Percentiles rank a stretch among this genome's conserved stretches.
Conservation (phyloP, 441 rosid genomes). For the Corymbia calophylla region DNA sequence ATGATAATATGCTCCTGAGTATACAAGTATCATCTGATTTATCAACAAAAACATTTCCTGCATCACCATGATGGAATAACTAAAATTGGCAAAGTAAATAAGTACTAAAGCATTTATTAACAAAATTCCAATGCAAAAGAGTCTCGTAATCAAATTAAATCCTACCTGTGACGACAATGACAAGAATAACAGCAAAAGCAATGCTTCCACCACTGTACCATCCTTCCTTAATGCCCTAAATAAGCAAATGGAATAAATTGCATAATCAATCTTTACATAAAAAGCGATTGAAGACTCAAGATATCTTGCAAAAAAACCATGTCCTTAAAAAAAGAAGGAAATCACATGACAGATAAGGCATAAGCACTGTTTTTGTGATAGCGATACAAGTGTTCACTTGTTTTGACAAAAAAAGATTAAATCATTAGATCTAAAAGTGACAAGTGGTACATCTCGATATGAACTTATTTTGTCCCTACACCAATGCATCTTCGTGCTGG, state of each 20-base stretch:
- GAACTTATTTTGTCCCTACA: neutral
- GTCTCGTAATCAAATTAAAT: too few species aligned
- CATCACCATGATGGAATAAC: accelerated
- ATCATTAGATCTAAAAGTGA: neutral
- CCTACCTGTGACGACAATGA: constrained; percentile 96
- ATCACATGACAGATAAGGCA: neutral
- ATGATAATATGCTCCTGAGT: neutral
- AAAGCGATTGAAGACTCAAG: neutral
- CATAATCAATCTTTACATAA: neutral
- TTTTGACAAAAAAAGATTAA: neutral
- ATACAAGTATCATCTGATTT: neutral
- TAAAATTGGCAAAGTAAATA: neutral
- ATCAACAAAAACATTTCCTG: neutral
- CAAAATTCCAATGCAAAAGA: neutral
- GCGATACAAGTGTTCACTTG: neutral
- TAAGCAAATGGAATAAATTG: neutral
- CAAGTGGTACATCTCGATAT: neutral
- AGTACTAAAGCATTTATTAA: neutral
- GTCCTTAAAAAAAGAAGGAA: neutral
- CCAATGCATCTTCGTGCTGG: neutral
- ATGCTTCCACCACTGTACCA: constrained; percentile 99
- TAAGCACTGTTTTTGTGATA: neutral
- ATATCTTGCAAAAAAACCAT: neutral
- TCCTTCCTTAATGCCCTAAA: constrained; percentile 81
- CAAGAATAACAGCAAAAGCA: constrained; percentile 89